Base-by-base conservation (phyloP, 495 filamentous ascomycete genomes). In the Tuber calosporum region DNA sequence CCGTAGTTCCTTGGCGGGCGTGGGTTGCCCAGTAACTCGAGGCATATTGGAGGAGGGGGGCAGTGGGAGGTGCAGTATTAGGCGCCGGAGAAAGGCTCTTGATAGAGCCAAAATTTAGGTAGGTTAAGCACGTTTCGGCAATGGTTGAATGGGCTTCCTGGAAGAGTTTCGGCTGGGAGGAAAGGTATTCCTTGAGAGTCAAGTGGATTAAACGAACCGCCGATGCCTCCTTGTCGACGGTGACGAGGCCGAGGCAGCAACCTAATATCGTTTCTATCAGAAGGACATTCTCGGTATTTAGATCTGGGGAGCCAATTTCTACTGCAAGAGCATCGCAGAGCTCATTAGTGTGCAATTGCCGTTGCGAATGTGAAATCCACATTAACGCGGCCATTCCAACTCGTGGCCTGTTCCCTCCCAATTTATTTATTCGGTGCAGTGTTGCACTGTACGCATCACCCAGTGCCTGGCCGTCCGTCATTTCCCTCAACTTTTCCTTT, bases 291-390 rank as follows among this genome's bases (percentile, higher is more conserved):
- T 34, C 53, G 26, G 53, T 5, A n/a, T 62, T 62, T 62, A 34
- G 53, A 17, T 62, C 53, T 6, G 53, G 53, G 53, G 53, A 62
- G 53, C 26, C 53, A 62, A 62, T 62, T 62, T 34, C 53, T 62
- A 62, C 53, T 62, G 13, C 30, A 34, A 62, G 53, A 62, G 53
- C 53, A 17, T 62, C 26, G 30, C 53, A 34, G 26, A 62, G 53
- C 26, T 62, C 53, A 30, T 62, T 17, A 34, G 8, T 62, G 11
- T 4, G 26, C 13, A 62, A 62, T 34, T 13, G 53, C 3, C 53
- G 53, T 62, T 62, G 53, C 13, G 53, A 62, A n/a, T 62, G 8
- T 62, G 53, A 34, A 15, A 62, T 62, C 53, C 53, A 62, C 53
- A 62, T 62, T 19, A 62, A 30, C 17, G 13, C 13, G 26, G 53